phyloP scores from a whole-genome alignment of 192 early-diverging fungal genomes.

The Coemansia sp. region DNA sequence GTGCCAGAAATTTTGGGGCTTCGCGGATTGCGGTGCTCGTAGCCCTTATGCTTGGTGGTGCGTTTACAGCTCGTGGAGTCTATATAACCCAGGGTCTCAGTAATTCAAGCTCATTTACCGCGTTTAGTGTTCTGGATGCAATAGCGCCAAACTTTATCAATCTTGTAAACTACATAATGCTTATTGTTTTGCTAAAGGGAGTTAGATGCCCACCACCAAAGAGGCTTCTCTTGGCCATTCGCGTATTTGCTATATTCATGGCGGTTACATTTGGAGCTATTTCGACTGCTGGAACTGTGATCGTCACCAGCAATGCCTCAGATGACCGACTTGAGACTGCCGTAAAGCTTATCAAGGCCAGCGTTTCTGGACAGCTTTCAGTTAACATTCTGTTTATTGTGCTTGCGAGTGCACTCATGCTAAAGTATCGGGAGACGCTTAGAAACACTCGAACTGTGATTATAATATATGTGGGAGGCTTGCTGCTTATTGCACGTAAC shows the following conservation, averaged over 20 bases:
- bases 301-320: neutral
- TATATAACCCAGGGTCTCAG: neutral
- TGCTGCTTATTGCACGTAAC: conserved; percentile 11
- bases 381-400: conserved; percentile 8
- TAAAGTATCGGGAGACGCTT: conserved; percentile 8
- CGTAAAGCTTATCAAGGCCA: conserved; percentile 13
- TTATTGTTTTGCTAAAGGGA: conserved; percentile 8
- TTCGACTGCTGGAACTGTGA: conserved; percentile 4
- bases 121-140: conserved; percentile 13
- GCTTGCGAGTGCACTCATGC: neutral
- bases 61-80: conserved; percentile 16
- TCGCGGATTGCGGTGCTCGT: conserved; percentile 7
- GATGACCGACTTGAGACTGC: neutral
- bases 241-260: conserved; percentile 3
- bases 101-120: neutral
- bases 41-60: conserved; percentile 16
- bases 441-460: neutral
- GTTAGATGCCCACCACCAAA: neutral
- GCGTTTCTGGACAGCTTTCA: conserved; percentile 10
- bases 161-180: conserved; percentile 17
- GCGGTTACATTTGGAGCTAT: conserved; percentile 16
- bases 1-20: conserved; percentile 3
- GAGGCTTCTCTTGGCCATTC: neutral
- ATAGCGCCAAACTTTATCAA: conserved; percentile 18
- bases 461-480: conserved; percentile 9